Percentiles rank a stretch among this genome's conserved stretches.
Conservation (phyloP, 768 basidiomycete genomes). For the Serendipita sp. region DNA sequence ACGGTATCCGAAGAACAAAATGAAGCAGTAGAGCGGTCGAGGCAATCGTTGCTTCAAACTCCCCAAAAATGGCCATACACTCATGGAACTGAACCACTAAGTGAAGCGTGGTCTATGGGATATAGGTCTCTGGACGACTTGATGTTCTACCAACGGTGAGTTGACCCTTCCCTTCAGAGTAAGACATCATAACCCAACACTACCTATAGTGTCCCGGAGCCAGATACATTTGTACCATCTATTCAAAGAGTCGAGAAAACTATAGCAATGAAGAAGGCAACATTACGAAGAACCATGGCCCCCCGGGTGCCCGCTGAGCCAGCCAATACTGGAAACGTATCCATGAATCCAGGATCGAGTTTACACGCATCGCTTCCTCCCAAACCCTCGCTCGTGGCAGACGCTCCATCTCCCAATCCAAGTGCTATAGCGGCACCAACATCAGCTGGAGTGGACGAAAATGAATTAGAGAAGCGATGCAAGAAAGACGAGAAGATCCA, state of each 20-base stretch:
- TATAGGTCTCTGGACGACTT: slow-evolving; percentile 48
- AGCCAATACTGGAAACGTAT: slow-evolving; percentile 19
- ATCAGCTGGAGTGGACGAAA: slow-evolving; percentile 11
- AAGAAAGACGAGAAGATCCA: slow-evolving; percentile 33
- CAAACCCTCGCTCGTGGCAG: slow-evolving; percentile 37
- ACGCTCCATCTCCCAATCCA: slow-evolving; percentile 15
- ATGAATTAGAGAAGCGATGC: background rate
- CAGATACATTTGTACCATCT: slow-evolving; percentile 59
- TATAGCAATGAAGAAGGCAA: slow-evolving; percentile 33
- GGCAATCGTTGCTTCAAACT: slow-evolving; percentile 40
- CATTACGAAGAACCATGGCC: slow-evolving; percentile 10
- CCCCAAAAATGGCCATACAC: slow-evolving; percentile 47
- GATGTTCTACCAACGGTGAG: slow-evolving; percentile 50
- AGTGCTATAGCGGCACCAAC: slow-evolving; percentile 18
- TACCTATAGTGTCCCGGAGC: slow-evolving; percentile 43
- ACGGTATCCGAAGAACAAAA: slow-evolving; percentile 41
- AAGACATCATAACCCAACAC: background rate
- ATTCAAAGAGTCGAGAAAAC: slow-evolving; percentile 48
- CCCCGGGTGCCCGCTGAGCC: slow-evolving; percentile 14
- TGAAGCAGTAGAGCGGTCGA: slow-evolving; percentile 38
- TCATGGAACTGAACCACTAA: slow-evolving; percentile 52
- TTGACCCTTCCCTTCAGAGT: slow-evolving; percentile 10
- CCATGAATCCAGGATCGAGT: slow-evolving; percentile 23
- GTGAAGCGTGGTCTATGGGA: slow-evolving; percentile 75
- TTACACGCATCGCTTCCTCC: slow-evolving; percentile 59